phyloP scores from a whole-genome alignment of 2,329 filamentous ascomycete genomes.

The Pseudomassariella vexata region DNA sequence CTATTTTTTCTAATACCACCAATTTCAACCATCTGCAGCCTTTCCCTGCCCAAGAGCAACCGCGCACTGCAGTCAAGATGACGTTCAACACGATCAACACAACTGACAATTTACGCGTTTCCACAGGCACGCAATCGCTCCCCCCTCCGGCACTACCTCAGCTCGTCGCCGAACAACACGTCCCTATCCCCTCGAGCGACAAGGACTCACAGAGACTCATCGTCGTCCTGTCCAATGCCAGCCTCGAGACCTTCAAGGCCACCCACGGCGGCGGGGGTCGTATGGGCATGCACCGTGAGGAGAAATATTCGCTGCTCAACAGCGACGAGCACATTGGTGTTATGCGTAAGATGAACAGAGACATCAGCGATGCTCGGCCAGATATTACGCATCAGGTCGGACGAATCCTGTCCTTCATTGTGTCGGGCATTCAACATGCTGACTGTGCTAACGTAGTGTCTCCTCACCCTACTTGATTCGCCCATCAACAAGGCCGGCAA shows the following conservation, averaged over 20 bases:
- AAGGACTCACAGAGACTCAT: slow-evolving; percentile 90
- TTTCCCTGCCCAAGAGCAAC: too few species aligned
- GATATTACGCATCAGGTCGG: slow-evolving; percentile 98
- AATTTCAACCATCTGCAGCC: too few species aligned
- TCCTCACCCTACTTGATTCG: slow-evolving; percentile 93
- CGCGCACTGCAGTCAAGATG: too few species aligned
- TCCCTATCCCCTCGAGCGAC: slow-evolving; percentile 76
- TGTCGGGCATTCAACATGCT: slow-evolving; percentile 40
- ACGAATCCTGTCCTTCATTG: slow-evolving; percentile 14
- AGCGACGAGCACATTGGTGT: slow-evolving; percentile 98
- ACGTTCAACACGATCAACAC: too few species aligned
- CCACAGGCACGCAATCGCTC: slow-evolving; percentile 82
- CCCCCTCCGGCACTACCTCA: slow-evolving; percentile 87
- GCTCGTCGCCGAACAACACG: slow-evolving; percentile 87
- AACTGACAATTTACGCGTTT: slow-evolving; percentile 19
- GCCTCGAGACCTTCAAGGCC: slow-evolving; percentile 94
- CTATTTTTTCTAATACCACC: too few species aligned
- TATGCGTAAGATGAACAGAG: slow-evolving; percentile 98
- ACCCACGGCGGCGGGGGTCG: slow-evolving; percentile 62
- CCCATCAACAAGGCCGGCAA: slow-evolving; percentile 98
- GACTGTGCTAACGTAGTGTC: slow-evolving; percentile 59
- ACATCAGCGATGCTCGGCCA: slow-evolving; percentile 94
- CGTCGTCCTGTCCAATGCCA: slow-evolving; percentile 94
- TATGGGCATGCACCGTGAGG: slow-evolving; percentile 66
- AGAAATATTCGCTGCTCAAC: slow-evolving; percentile 96